Conservation (phyloP, 2,329 filamentous ascomycete genomes). For the Calonectria pteridis region DNA sequence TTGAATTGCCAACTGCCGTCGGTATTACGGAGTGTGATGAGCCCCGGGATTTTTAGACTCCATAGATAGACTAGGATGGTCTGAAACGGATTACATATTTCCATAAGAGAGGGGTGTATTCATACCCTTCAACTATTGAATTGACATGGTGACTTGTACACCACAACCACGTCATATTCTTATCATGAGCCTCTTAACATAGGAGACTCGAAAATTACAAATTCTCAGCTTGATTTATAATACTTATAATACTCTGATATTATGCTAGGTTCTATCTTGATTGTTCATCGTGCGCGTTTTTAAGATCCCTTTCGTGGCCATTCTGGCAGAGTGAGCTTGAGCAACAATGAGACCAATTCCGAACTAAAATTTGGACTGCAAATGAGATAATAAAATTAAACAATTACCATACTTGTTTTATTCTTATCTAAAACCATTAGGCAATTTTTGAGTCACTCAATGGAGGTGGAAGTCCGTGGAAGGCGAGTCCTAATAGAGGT, state of each 20-base stretch:
- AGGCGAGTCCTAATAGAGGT: not conserved
- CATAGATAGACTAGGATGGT: not conserved
- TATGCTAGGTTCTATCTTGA: not conserved
- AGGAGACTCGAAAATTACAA: not conserved
- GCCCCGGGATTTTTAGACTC: not conserved
- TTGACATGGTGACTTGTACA: not conserved
- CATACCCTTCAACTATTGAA: not conserved
- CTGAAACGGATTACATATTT: not conserved
- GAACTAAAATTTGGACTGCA: not conserved
- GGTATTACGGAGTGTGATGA: not conserved
- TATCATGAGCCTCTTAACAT: not conserved
- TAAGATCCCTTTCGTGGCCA: not conserved
- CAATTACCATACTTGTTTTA: too few relatives aligned
- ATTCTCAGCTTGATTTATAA: not conserved
- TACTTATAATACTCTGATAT: not conserved
- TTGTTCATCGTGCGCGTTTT: not conserved
- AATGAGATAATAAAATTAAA: not conserved
- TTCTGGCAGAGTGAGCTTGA: not conserved
- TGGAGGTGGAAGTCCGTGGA: not conserved
- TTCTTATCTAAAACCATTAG: not conserved
- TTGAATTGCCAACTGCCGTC: not conserved
- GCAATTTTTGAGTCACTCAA: not conserved
- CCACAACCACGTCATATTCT: not conserved
- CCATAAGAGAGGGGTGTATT: not conserved
- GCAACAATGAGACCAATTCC: not conserved